Conservation (phyloP, 768 basidiomycete genomes). For the Dentipellis sp. region DNA sequence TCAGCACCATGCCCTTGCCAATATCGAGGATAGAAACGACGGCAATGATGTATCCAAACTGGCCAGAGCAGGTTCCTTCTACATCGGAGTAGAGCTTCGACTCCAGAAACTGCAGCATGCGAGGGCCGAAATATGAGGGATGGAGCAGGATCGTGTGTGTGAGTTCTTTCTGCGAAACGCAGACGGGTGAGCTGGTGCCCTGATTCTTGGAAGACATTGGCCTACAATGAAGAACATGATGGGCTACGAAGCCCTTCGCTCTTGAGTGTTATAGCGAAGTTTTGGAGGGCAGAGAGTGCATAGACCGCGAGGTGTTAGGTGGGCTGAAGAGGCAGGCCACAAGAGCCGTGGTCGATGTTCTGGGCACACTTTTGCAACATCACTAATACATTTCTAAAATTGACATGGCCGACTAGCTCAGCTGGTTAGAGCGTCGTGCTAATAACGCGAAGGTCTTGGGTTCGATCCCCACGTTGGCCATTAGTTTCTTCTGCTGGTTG, state of each 20-base stretch:
- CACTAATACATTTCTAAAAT: no score
- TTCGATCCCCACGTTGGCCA: conserved; percentile 17
- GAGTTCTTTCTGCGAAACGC: conserved; percentile 69
- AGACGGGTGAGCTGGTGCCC: background rate
- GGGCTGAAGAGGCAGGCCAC: no score
- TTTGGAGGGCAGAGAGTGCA: no score
- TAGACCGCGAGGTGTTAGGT: no score
- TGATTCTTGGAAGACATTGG: conserved; percentile 7
- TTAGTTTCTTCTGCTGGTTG: no score
- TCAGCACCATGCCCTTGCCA: conserved; percentile 86
- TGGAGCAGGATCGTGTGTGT: conserved; percentile 97
- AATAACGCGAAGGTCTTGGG: conserved; percentile 34
- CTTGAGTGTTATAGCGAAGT: no score
- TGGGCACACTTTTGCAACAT: no score
- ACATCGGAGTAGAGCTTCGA: conserved; percentile 93
- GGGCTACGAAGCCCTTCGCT: background rate
- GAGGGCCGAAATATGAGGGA: conserved; percentile 96
- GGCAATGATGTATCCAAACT: conserved; percentile 91
- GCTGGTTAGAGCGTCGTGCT: conserved; percentile 91
- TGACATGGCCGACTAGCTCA: conserved; percentile 74
- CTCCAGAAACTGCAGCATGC: conserved; percentile 89
- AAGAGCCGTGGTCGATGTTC: no score
- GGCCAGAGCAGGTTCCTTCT: conserved; percentile 94
- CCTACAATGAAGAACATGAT: conserved; percentile 69
- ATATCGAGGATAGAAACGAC: conserved; percentile 87